Base-by-base conservation (phyloP, 2,329 filamentous ascomycete species). In the Aspergillus sp. region DNA sequence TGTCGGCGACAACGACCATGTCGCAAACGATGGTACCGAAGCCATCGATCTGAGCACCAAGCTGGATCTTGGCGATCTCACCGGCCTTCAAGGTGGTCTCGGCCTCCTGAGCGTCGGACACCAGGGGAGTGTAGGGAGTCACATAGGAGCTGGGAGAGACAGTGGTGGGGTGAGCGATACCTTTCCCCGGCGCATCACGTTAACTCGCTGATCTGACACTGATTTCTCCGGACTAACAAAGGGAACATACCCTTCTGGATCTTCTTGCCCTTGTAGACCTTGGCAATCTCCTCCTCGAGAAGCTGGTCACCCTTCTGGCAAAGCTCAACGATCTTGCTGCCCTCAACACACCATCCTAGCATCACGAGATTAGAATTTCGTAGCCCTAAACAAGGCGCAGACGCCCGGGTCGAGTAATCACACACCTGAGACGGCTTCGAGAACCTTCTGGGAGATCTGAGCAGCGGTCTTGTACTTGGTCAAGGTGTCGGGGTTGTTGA, bases 391-490 rank as follows among this genome's bases (percentile, higher is more conserved):
- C 8, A 27, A 39, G 39, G 21, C 41, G 11, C 36, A 5, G 15
- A 32, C 36, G 23, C 44, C 25, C 19, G 5, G 8, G 54, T 42
- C n/a, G 27, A 58, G 60, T 8, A 36, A 60, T 51, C 59, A 71
- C 75, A 67, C 75, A 87, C 85, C 84, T 77, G 80, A 77, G 67
- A 99, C 94, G 70, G 90, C 89, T 71, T 92, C 91, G 69, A 99
- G 87, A 70, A 96, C 94, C 83, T 94, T 96, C 79, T 97, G 91
- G 54, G 94, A 95, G 80, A 99, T 98, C 77, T 90, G 85, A 65
- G 91, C 94, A 60, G 95, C 95, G 68, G 90, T 93, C 88, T 96
- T 98, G 86, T 98, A 98, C 86, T 98, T 99, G 81, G 95, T 98
- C 72, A 99, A 86, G 72, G 92, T 97, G 78, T 96, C 91, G 64